Base-by-base conservation (phyloP, 345 rosid species). In the Lumnitzera racemosa region DNA sequence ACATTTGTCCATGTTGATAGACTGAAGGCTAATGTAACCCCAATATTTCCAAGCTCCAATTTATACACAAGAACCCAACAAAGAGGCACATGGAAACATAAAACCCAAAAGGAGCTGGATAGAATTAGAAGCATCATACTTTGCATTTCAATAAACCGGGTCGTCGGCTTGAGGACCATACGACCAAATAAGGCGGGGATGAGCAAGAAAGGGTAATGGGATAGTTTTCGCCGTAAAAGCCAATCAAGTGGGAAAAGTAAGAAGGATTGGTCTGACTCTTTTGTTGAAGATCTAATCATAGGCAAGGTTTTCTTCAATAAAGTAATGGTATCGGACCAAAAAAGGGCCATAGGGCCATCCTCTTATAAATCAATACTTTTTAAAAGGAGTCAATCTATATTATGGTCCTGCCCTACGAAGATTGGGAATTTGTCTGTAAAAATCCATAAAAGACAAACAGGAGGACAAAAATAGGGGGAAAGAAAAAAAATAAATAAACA, bases 1-100 rank as follows among this genome's bases (percentile, higher is more conserved):
- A 59, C 84, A 11, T 77, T 72, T 47, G 77, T 51, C 81, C 82
- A 79, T 36, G 74, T 77, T 3, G 84, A 77, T 5, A 82, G 14
- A 61, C 78, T 55, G 52, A 72, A 67, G 12, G 84, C 72, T 48
- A 82, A 6, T 6, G 84, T 82, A 3, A 80, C 74, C 25, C 87
- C 80, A 11, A 29, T 14, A 51, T 46, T 66, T 50, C 80, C 79
- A 0, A 79, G n/a, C 43, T 52, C 63, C 15, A 68, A 51, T 62
- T 65, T 65, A 43, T 58, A 79, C 41, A 76, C 74, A 14, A 79
- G 64, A 61, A 51, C 47, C 83, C 83, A 79, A 54, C 80, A 76
- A 1, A 68, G 46, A 11, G 73, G 71, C 9, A 66, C 47, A 20
- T 79, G 76, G 53, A 73, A 55, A 11, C 66, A 73, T 2, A 76